phyloP scores from a whole-genome alignment of 768 basidiomycete species.

The Xerocomellus amylosporus region DNA sequence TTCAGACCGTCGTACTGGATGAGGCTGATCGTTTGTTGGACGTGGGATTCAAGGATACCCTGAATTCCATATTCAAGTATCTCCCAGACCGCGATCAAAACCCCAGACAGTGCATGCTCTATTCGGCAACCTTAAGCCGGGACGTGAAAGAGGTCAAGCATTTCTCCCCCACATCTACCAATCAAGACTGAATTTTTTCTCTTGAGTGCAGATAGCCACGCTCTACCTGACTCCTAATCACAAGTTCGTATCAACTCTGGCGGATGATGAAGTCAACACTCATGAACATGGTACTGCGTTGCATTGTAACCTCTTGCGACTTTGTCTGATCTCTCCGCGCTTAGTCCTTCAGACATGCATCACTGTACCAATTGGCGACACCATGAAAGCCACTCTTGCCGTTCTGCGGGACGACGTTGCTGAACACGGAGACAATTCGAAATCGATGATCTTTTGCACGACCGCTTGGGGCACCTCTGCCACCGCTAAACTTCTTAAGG shows the following conservation, averaged over 20 bases:
- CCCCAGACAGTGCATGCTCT: conserved; percentile 64
- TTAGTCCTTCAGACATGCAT: conserved; percentile 47
- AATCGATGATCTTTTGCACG: conserved; percentile 63
- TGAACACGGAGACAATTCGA: conserved; percentile 32
- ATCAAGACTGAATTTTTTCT: not conserved
- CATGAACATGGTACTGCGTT: conserved; percentile 52
- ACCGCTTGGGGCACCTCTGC: conserved; percentile 58
- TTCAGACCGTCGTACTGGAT: conserved; percentile 57
- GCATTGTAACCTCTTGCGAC: not conserved
- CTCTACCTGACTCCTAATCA: conserved; percentile 28
- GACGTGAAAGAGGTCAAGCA: conserved; percentile 53
- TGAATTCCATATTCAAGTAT: conserved; percentile 57
- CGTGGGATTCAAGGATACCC: conserved; percentile 65
- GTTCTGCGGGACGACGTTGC: conserved; percentile 37
- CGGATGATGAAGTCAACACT: conserved; percentile 54
- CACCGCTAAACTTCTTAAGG: conserved; percentile 35
- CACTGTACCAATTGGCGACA: conserved; percentile 41
- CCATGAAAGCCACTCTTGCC: conserved; percentile 41
- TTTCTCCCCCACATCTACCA: not conserved
- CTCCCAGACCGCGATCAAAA: conserved; percentile 46
- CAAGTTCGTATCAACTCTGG: conserved; percentile 57
- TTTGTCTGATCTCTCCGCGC: not conserved
- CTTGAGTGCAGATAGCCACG: conserved; percentile 21
- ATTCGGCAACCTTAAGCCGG: conserved; percentile 73
- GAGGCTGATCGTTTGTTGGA: conserved; percentile 76